A percentile compares a stretch with the other conserved stretches of the same genome.
Conservation (phyloP, 75 land plant genomes). For the Pinus tabuliformis region DNA sequence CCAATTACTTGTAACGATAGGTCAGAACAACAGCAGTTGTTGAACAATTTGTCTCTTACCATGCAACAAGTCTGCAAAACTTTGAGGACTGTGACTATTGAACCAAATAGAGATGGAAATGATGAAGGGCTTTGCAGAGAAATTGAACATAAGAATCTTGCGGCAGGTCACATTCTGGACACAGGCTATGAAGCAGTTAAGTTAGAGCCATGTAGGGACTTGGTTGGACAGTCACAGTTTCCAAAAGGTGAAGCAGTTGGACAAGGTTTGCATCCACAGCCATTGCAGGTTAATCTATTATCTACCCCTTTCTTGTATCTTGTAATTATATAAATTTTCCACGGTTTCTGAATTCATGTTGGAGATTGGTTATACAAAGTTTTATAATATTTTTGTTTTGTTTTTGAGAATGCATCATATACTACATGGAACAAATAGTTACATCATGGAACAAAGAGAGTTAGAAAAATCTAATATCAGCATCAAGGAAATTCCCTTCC, state of each 20-base stretch:
- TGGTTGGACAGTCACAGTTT: not conserved
- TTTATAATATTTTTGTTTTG: no score
- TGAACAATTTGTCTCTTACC: conserved; percentile 19
- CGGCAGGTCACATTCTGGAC: not conserved
- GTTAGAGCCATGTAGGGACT: not conserved
- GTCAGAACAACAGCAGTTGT: conserved; percentile 11
- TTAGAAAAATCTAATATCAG: no score
- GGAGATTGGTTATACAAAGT: not conserved
- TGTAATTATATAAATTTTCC: not conserved
- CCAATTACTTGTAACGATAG: conserved; percentile 10
- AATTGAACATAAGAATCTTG: not conserved
- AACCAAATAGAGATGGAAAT: conserved; percentile 20
- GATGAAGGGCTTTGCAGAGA: conserved; percentile 3
- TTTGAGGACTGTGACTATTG: conserved; percentile 15
- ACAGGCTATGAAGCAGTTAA: conserved; percentile 5
- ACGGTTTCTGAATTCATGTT: not conserved
- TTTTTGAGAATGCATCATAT: not conserved
- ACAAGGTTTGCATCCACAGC: not conserved
- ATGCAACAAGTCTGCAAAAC: conserved; percentile 19
- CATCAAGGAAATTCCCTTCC: no score
- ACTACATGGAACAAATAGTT: no score
- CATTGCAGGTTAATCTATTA: not conserved
- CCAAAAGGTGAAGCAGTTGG: not conserved
- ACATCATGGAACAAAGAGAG: no score
- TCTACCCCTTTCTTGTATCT: not conserved